Evolutionary conservation across 2,329 filamentous ascomycete species (phyloP).

Genomic region (Xylogone sp.): DNA sequence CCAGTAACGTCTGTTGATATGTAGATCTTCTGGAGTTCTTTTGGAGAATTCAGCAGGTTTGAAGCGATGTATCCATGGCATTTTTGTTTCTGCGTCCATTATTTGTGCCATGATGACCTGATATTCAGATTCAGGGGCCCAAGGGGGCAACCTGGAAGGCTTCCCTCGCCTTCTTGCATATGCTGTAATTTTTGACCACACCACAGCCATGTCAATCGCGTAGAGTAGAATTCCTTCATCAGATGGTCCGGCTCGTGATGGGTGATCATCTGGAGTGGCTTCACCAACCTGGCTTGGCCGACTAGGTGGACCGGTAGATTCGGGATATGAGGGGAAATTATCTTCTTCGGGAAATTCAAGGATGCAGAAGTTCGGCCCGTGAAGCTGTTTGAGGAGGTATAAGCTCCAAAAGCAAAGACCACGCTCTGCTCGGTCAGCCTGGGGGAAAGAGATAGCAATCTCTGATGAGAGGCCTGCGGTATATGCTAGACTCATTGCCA

Average conservation of each 20-base stretch:
- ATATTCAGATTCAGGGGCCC: conserved; percentile 49
- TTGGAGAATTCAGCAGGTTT: conserved; percentile 43
- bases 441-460: conserved; percentile 10
- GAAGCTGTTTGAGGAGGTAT: conserved; percentile 27
- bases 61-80: conserved; percentile 48
- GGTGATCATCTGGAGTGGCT: background rate
- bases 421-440: conserved; percentile 23
- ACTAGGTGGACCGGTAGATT: conserved; percentile 25
- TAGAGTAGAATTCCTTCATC: conserved; percentile 39
- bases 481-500: conserved; percentile 41
- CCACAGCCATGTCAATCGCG: conserved; percentile 40
- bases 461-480: conserved; percentile 40
- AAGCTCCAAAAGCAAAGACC: conserved; percentile 31
- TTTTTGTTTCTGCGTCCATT: conserved; percentile 48
- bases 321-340: conserved; percentile 34
- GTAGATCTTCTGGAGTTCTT: conserved; percentile 35
- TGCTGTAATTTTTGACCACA: conserved; percentile 42
- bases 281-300: background rate
- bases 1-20: conserved; percentile 46
- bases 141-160: conserved; percentile 38
- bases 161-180: conserved; percentile 43
- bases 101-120: conserved; percentile 43
- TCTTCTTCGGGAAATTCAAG: conserved; percentile 32
- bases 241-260: conserved; percentile 16
- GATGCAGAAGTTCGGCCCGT: conserved; percentile 34